phyloP scores from a whole-genome alignment of 352 stramenopile genomes.

The Halophytophthora polymorphica region DNA sequence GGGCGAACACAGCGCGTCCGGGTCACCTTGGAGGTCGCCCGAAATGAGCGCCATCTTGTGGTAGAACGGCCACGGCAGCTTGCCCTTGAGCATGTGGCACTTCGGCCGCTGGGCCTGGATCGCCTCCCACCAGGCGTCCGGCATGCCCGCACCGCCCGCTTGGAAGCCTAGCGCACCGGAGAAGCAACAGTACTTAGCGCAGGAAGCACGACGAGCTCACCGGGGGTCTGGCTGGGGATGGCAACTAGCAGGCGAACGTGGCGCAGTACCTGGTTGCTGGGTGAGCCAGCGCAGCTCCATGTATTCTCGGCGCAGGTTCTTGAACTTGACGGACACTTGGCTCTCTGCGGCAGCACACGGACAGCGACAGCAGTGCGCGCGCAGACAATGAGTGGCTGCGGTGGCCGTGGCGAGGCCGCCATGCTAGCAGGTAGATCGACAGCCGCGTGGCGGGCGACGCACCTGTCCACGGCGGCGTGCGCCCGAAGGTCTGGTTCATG shows the following conservation, averaged over 20 bases:
- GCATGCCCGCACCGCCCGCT: slow-evolving; percentile 26
- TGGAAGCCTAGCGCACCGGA: slow-evolving; percentile 22
- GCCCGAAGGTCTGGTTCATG: slow-evolving; percentile 40
- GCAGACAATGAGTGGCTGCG: too few species aligned
- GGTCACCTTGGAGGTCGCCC: slow-evolving; percentile 15
- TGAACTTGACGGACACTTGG: slow-evolving; percentile 63
- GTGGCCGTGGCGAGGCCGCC: too few species aligned
- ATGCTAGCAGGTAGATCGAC: too few species aligned
- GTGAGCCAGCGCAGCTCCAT: slow-evolving; percentile 43
- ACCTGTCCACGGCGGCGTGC: slow-evolving; percentile 38
- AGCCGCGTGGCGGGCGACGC: too few species aligned
- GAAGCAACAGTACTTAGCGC: neutral
- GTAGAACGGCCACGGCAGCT: slow-evolving; percentile 50
- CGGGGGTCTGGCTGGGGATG: neutral
- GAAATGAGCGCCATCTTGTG: slow-evolving; percentile 46
- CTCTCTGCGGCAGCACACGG: slow-evolving; percentile 25
- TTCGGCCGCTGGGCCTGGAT: slow-evolving; percentile 46
- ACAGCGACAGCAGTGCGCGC: too few species aligned
- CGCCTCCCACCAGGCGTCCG: slow-evolving; percentile 44
- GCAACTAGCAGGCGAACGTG: too few species aligned
- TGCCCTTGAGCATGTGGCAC: slow-evolving; percentile 51
- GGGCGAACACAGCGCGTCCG: neutral
- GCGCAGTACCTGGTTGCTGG: slow-evolving; percentile 30
- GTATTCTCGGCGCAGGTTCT: slow-evolving; percentile 63
- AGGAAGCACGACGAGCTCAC: neutral